Evolutionary conservation across 78 protist genomes (phyloP).

Genomic region (Dictyostelium capitatum): DNA sequence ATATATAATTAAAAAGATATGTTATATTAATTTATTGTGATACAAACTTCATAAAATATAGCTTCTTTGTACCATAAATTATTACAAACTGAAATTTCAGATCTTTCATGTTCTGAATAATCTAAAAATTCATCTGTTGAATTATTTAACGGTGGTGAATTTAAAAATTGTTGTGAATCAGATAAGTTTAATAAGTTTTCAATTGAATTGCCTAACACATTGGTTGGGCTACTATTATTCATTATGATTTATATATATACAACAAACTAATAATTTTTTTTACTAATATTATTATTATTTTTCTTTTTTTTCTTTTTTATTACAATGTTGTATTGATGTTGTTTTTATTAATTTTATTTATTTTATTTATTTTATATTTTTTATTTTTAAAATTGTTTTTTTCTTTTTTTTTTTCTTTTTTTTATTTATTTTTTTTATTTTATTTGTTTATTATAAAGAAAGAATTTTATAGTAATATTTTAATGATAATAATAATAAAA

Average conservation of each 20-base stretch:
- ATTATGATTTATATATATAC: too few species aligned
- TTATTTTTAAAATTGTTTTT: neutral
- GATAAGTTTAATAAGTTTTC: neutral
- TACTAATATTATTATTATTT: neutral
- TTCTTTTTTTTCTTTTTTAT: neutral
- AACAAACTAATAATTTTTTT: neutral
- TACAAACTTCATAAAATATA: constrained; percentile 83
- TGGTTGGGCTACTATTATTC: neutral
- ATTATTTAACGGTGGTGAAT: neutral
- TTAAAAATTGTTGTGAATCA: neutral
- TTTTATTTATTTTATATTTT: neutral
- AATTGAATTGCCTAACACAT: constrained; percentile 1
- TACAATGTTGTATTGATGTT: neutral
- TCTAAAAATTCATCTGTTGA: constrained; percentile 64
- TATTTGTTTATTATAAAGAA: neutral
- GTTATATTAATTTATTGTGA: neutral
- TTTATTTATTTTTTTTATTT: neutral
- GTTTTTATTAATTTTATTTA: neutral
- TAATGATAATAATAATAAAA: too few species aligned
- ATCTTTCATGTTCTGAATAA: constrained; percentile 64
- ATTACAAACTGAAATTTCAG: constrained; percentile 37
- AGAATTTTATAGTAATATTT: too few species aligned
- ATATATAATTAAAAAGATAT: neutral
- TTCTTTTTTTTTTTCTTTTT: neutral
- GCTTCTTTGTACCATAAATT: constrained; percentile 87